These are phyloP conservation scores for Tuber melanosporum DNA, from an alignment of 495 filamentous ascomycete genomes.

Conservation along the genomic window DNA sequence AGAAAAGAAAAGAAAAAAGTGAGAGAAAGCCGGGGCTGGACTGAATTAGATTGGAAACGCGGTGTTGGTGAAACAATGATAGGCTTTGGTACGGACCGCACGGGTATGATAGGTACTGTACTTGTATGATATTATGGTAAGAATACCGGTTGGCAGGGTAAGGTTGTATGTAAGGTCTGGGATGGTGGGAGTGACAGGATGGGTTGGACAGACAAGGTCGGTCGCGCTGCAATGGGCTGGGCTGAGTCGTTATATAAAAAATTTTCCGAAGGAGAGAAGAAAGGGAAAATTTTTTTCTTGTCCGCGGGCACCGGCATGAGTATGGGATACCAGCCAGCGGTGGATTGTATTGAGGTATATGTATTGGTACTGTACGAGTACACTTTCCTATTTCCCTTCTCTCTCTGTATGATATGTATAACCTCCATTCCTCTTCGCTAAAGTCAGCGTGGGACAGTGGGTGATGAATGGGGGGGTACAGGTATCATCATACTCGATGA, in stretches of 20 bases:
- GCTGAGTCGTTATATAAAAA: background rate
- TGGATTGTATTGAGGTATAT: background rate
- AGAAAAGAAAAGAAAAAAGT: background rate
- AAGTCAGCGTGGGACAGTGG: background rate
- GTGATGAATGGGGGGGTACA: background rate
- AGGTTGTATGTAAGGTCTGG: background rate
- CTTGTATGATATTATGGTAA: background rate
- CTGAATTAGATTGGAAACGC: constrained; percentile 6
- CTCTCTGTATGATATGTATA: no score
- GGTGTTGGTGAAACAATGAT: constrained; percentile 9
- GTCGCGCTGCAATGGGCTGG: background rate
- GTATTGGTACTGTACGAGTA: background rate
- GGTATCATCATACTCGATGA: background rate
- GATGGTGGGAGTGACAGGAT: background rate
- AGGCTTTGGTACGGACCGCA: background rate
- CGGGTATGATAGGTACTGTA: no score
- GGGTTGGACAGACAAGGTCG: background rate
- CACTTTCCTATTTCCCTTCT: background rate
- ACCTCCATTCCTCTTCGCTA: background rate
- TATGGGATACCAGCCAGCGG: no score
- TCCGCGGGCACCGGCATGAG: background rate
- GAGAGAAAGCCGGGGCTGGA: background rate
- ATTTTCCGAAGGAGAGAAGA: background rate
- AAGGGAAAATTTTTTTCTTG: background rate
- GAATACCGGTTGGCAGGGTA: background rate